These are phyloP conservation scores for Sanghuangporus baumii DNA, from an alignment of 1,284 basidiomycete genomes.

Conservation along the genomic window DNA sequence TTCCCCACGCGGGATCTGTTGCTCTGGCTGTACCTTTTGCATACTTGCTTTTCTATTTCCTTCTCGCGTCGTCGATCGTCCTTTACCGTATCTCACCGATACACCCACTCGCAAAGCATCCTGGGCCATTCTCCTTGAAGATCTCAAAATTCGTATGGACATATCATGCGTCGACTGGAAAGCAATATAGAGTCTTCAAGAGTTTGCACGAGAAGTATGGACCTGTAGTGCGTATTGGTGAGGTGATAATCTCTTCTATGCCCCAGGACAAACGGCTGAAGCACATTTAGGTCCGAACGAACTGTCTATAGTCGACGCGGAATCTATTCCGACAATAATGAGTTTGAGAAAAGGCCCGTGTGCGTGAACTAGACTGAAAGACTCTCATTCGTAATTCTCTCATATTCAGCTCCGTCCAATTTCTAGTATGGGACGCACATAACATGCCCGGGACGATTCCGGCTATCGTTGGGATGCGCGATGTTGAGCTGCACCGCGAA, in stretches of 20 bases:
- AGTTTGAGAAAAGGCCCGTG: conserved; percentile 2
- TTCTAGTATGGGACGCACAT: background rate
- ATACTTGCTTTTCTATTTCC: conserved; percentile 17
- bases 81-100: conserved; percentile 24
- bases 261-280: too few relatives aligned
- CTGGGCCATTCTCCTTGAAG: conserved; percentile 21
- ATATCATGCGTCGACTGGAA: conserved; percentile 11
- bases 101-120: conserved; percentile 23
- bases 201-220: conserved; percentile 19
- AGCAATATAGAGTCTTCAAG: background rate
- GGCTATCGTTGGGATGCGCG: too few relatives aligned
- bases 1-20: conserved; percentile 17
- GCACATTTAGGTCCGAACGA: too few relatives aligned
- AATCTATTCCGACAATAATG: conserved; percentile 23
- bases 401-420: background rate
- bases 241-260: background rate
- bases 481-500: conserved; percentile 29
- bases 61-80: conserved; percentile 14
- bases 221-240: conserved; percentile 21
- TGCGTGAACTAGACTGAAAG: background rate
- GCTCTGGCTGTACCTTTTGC: conserved; percentile 16
- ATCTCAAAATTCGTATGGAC: conserved; percentile 22
- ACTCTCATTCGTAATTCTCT: background rate
- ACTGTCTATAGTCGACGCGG: conserved; percentile 24
- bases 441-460: background rate